A percentile compares a stretch with the other conserved stretches of the same genome.
Evolutionary conservation across 2,329 filamentous ascomycete species (phyloP).

Genomic region (Aspergillus fumigatus): DNA sequence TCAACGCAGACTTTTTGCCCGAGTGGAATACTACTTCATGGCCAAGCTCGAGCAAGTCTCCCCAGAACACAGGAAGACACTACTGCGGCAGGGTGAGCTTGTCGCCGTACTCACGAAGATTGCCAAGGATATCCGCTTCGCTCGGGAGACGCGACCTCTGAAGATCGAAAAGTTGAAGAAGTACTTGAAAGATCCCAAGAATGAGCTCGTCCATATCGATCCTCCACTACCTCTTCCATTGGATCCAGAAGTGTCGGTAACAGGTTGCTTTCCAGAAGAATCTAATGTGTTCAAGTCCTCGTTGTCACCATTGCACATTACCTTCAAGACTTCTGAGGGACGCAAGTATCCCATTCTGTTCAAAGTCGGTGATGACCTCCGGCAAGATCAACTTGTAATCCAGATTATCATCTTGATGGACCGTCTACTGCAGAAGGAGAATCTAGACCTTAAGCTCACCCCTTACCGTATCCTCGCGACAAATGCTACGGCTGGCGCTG

Average conservation of each 20-base stretch:
- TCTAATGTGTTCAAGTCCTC: conserved; percentile 94
- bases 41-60: conserved; percentile 73
- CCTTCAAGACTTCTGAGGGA: conserved; percentile 76
- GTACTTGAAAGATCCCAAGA: conserved; percentile 80
- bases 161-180: conserved; percentile 84
- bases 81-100: conserved; percentile 84
- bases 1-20: conserved; percentile 81
- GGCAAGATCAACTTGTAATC: conserved; percentile 95
- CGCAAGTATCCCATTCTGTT: conserved; percentile 88
- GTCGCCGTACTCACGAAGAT: conserved; percentile 83
- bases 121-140: conserved; percentile 79
- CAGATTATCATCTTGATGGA: conserved; percentile 99
- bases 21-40: conserved; percentile 97
- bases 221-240: conserved; percentile 83
- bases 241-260: conserved; percentile 75
- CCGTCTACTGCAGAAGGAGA: conserved; percentile 88
- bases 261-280: conserved; percentile 76
- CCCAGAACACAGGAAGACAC: conserved; percentile 65
- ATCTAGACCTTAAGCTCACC: conserved; percentile 88
- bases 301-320: conserved; percentile 82
- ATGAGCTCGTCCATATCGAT: conserved; percentile 78
- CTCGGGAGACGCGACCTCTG: conserved; percentile 68
- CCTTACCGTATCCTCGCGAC: conserved; percentile 97
- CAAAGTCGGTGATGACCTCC: conserved; percentile 93
- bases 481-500: conserved; percentile 79